Conservation (phyloP, 2,329 filamentous ascomycete species). For the Alternaria novae-zelandiae region DNA sequence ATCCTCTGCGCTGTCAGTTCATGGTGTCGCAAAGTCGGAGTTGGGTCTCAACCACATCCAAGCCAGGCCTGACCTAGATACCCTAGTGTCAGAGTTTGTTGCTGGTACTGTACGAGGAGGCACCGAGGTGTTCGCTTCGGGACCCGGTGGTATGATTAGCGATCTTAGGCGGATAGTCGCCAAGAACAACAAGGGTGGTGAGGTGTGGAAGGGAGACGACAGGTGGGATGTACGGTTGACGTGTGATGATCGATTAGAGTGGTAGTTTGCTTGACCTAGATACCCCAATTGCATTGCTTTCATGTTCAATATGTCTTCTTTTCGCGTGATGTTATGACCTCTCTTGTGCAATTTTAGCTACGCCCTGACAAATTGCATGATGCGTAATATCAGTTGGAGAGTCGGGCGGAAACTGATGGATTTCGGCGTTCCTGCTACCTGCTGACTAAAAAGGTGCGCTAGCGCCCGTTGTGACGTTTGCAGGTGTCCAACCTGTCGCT, state of each 20-base stretch:
- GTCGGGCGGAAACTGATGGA: not conserved
- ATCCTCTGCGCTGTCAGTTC: slow-evolving; percentile 34
- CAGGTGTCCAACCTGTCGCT: not conserved
- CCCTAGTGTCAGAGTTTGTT: slow-evolving; percentile 32
- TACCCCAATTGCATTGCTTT: slow-evolving; percentile 24
- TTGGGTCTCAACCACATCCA: slow-evolving; percentile 33
- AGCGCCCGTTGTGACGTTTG: not conserved
- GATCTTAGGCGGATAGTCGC: slow-evolving; percentile 43
- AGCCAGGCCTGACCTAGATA: slow-evolving; percentile 28
- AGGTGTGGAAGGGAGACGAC: slow-evolving; percentile 44
- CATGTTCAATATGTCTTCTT: not conserved
- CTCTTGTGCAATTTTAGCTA: not conserved
- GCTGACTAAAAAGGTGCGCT: slow-evolving; percentile 7
- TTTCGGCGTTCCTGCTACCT: not conserved
- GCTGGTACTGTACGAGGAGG: slow-evolving; percentile 28
- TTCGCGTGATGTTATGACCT: not conserved
- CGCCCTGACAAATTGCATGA: not conserved
- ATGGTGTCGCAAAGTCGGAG: slow-evolving; percentile 38
- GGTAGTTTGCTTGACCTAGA: slow-evolving; percentile 32
- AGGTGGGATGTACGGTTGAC: slow-evolving; percentile 39
- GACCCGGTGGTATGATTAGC: slow-evolving; percentile 42
- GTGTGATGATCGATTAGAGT: slow-evolving; percentile 44
- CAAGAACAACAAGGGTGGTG: slow-evolving; percentile 33
- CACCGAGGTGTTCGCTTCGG: slow-evolving; percentile 42
- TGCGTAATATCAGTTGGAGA: not conserved